Percentiles rank a stretch among this genome's conserved stretches.
Conservation (phyloP, 1,139 yeast species). For the Debaryomyces nepalensis region DNA sequence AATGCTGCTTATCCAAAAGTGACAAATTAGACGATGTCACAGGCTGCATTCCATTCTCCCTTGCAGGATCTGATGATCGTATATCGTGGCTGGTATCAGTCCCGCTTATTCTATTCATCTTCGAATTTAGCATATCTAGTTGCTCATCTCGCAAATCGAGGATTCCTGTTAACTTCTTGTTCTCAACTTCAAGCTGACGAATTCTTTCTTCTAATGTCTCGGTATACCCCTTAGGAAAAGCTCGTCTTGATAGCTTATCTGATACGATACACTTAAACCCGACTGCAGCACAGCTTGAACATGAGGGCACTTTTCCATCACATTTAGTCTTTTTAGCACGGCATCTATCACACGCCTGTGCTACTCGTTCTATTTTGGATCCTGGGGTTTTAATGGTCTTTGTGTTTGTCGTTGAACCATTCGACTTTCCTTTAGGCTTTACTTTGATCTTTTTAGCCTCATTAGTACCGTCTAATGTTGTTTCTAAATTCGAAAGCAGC, state of each 20-base stretch:
- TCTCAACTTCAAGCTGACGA: constrained; percentile 50
- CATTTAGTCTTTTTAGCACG: constrained; percentile 79
- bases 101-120: constrained; percentile 15
- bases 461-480: not conserved
- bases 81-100: no score
- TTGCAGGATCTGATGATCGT: not conserved
- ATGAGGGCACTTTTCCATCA: constrained; percentile 63
- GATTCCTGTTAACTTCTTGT: constrained; percentile 49
- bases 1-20: constrained; percentile 20
- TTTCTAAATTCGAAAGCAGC: constrained; percentile 1
- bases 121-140: constrained; percentile 34
- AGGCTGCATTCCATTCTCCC: constrained; percentile 3
- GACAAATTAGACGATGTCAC: constrained; percentile 24
- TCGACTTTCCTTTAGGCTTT: constrained; percentile 18
- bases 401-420: constrained; percentile 29
- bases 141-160: constrained; percentile 68
- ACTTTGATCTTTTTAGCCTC: constrained; percentile 5
- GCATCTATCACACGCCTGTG: constrained; percentile 89
- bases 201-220: constrained; percentile 52
- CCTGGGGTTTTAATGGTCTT: constrained; percentile 72
- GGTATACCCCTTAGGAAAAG: constrained; percentile 56
- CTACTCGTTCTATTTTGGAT: constrained; percentile 58
- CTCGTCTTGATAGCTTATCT: constrained; percentile 49
- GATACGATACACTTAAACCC: constrained; percentile 52
- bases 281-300: constrained; percentile 47